A percentile compares a stretch with the other conserved stretches of the same genome.
These are phyloP conservation scores for Yamadazyma akitaensis DNA, from an alignment of 805 yeast species.

Conservation along the genomic window DNA sequence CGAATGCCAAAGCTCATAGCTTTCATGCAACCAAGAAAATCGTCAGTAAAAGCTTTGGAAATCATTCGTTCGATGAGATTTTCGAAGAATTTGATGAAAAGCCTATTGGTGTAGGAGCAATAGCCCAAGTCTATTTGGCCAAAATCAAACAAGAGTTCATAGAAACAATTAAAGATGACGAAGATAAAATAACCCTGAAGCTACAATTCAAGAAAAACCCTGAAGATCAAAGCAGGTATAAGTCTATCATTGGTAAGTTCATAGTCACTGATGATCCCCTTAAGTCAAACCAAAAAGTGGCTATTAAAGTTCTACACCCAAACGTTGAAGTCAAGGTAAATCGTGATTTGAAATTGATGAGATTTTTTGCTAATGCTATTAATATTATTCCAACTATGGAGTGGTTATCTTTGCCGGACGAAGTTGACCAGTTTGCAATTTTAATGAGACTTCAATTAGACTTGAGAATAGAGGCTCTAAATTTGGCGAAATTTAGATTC, in stretches of 20 bases:
- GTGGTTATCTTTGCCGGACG: conserved; percentile 94
- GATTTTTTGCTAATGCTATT: conserved; percentile 66
- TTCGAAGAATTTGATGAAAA: conserved; percentile 72
- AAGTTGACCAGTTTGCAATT: conserved; percentile 80
- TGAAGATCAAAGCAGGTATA: conserved; percentile 12
- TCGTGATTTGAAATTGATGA: conserved; percentile 84
- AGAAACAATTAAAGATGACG: conserved; percentile 29
- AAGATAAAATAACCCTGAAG: conserved; percentile 18
- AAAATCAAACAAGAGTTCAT: conserved; percentile 50
- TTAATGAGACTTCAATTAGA: conserved; percentile 90
- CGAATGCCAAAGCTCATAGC: conserved; percentile 76
- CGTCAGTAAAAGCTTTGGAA: conserved; percentile 54
- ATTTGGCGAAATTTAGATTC: conserved; percentile 65
- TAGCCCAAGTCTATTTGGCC: conserved; percentile 91
- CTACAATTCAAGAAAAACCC: conserved; percentile 12
- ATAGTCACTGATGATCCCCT: conserved; percentile 34
- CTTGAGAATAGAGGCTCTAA: conserved; percentile 83
- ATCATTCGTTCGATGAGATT: conserved; percentile 59
- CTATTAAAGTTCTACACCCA: conserved; percentile 93
- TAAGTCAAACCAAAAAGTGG: conserved; percentile 58
- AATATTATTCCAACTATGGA: conserved; percentile 90
- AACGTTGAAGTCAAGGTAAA: conserved; percentile 65
- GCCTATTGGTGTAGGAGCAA: conserved; percentile 97
- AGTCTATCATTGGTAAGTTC: conserved; percentile 27
- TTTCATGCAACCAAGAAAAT: conserved; percentile 55